Evolutionary conservation across 805 yeast species (phyloP), one percentile per base, ranked within the genome.

Genomic region (Phaffomyces thermotolerans): DNA sequence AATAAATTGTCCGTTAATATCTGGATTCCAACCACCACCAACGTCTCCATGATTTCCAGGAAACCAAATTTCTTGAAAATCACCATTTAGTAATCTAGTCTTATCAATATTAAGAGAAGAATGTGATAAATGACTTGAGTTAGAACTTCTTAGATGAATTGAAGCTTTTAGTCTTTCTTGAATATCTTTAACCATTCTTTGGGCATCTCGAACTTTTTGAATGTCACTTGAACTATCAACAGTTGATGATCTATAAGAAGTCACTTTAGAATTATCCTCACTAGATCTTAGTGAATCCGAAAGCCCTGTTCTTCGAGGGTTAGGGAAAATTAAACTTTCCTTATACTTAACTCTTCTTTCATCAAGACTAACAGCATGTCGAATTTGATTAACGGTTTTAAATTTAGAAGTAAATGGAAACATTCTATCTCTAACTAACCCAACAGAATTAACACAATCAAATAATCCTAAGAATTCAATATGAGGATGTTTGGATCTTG

Each of bases 361-460:
- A 60, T 81, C 85, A 30, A 81, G 58, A 46, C 84, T 75, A 2
- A 81, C 72, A 0, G 86, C 85, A 57, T 81, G 87, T 46, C 89
- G 65, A 13, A 79, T 72, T 52, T 79, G 84, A 24, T 69, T 66
- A 7, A 80, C 82, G 42, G 68, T 68, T 13, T 68, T 61, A 36
- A 75, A 66, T 40, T 71, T 64, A 2, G 78, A 71, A 1, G 81
- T 68, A 49, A 67, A 78, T 0, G 86, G 85, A 48, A 80, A 81
- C 56, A 76, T 48, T 34, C 76, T 60, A 52, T 79, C 84, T 35
- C 77, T 64, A 4, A 80, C 44, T 9, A 79, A 52, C 0, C 88
- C 88, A 18, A 80, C 79, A 1, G 86, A 79, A 54, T 78, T 79
- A 17, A 81, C 78, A 0, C 85, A 75, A 60, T 81, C 89, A 72